A percentile compares a stretch with the other conserved stretches of the same genome.
These are phyloP conservation scores for Geoglossum cookeanum DNA, from an alignment of 2,329 filamentous ascomycete genomes.

Conservation along the genomic window DNA sequence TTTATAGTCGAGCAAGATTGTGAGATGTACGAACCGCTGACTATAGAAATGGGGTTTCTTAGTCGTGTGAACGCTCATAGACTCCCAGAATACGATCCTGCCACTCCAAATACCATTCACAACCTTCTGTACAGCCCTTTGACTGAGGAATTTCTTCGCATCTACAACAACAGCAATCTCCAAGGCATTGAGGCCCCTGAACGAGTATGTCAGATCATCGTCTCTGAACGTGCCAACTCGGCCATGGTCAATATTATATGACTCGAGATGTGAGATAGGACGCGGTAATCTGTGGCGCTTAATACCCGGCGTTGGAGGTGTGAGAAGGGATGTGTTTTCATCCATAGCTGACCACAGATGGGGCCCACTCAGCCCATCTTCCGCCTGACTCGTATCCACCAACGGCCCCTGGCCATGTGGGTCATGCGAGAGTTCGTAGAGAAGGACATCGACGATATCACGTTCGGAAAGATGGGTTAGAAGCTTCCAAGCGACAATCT, in stretches of 20 bases:
- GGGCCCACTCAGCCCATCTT: conserved; percentile 11
- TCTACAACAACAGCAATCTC: conserved; percentile 69
- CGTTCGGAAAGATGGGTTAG: conserved; percentile 50
- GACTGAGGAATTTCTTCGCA: conserved; percentile 69
- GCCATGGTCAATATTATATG: not conserved
- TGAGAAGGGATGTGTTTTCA: conserved; percentile 7
- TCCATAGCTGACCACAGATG: not conserved
- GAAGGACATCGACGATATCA: conserved; percentile 54
- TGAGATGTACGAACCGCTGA: conserved; percentile 19
- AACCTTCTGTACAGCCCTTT: conserved; percentile 63
- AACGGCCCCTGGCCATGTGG: conserved; percentile 2
- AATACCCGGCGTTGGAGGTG: not conserved
- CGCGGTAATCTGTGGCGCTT: not conserved
- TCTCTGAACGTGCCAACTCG: conserved; percentile 20
- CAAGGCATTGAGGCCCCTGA: conserved; percentile 65
- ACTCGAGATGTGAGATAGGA: conserved; percentile 1
- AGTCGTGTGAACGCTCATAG: conserved; percentile 48
- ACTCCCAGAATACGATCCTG: conserved; percentile 74
- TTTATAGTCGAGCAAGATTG: not conserved
- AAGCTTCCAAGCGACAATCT: conserved; percentile 67
- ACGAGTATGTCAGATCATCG: conserved; percentile 48
- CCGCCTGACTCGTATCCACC: conserved; percentile 16
- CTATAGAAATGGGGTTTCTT: conserved; percentile 68
- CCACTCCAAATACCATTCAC: conserved; percentile 74
- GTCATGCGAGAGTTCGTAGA: conserved; percentile 46